Percentiles rank a stretch among this genome's conserved stretches.
Evolutionary conservation across 768 basidiomycete species (phyloP).

Genomic region (Nevesoporus exiguus): DNA sequence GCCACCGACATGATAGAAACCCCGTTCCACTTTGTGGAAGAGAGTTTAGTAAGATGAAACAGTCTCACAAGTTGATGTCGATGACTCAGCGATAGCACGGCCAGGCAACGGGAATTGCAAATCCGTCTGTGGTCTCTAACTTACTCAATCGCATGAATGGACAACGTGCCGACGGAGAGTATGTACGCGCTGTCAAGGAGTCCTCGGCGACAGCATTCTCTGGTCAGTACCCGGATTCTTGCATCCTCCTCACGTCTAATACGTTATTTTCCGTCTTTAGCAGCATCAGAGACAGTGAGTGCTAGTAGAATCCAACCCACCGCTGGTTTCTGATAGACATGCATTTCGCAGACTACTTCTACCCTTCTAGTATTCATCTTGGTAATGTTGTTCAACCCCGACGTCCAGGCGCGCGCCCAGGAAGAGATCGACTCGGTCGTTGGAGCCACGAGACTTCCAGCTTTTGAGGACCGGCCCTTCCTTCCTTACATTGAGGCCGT

Average conservation of each 20-base stretch:
- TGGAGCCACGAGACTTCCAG: too few relatives aligned
- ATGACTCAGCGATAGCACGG: background rate
- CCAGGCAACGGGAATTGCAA: conserved; percentile 24
- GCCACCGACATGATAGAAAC: conserved; percentile 23
- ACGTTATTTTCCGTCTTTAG: conserved; percentile 4
- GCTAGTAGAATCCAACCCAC: background rate
- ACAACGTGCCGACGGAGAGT: conserved; percentile 1
- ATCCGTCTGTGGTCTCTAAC: conserved; percentile 29
- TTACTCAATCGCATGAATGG: conserved; percentile 13
- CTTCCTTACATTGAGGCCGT: too few relatives aligned
- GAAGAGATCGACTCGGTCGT: too few relatives aligned
- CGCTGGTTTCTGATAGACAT: background rate
- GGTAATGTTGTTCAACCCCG: too few relatives aligned
- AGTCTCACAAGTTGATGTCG: background rate
- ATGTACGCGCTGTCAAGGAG: conserved; percentile 25
- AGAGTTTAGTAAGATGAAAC: conserved; percentile 27
- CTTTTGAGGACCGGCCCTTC: too few relatives aligned
- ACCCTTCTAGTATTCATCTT: too few relatives aligned
- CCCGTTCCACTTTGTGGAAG: conserved; percentile 34
- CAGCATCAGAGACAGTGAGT: conserved; percentile 30
- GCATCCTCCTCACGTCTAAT: background rate
- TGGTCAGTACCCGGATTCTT: conserved; percentile 14
- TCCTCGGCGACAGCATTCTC: conserved; percentile 29
- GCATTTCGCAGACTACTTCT: background rate
- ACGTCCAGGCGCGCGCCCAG: too few relatives aligned